Evolutionary conservation across 495 filamentous ascomycete genomes (phyloP), one percentile per base, ranked within the genome.

Genomic region (Daldinia caldariorum): DNA sequence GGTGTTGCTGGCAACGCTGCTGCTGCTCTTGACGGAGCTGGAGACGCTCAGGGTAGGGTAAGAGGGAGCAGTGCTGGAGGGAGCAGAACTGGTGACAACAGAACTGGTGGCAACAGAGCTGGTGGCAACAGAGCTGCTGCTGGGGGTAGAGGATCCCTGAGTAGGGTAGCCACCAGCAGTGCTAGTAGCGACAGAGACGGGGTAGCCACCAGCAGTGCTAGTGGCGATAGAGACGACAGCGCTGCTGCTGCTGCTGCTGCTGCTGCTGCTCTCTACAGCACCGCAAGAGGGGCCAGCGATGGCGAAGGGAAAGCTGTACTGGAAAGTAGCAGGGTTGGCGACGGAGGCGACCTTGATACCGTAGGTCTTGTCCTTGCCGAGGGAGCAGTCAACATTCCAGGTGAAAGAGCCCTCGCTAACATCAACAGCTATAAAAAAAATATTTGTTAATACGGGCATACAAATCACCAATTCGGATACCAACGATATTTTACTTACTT

Each of bases 271-370:
- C 47, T 65, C 20, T 50, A 49, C 55, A 16, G 51, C 61, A 39
- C 51, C 32, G 70, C 70, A 74, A 39, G 72, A 78, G 22, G 74
- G 70, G 26, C 71, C 71, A 26, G 56, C 69, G 74, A 85, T 83
- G 67, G 73, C 39, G 78, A 85, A 85, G 47, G 83, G 82, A 79
- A 82, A 82, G 18, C 78, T 78, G 79, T 81, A 85, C 77, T 85
- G 83, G 80, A 81, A 84, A 69, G 78, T 73, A n/a, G 20, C 53
- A 10, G 56, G 26, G 69, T 83, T 63, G 66, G 69, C 64, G 26
- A 79, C 78, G 43, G 72, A 71, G 50, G 65, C 67, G 73, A 85
- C 76, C 75, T 75, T 76, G 74, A 85, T 72, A 60, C 83, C 83
- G 68, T 85, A 85, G 66, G 74, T 77, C 53, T 70, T 73, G 2